Conservation (phyloP, 306 rosid genomes). For the Chamaecrista fasciculata region DNA sequence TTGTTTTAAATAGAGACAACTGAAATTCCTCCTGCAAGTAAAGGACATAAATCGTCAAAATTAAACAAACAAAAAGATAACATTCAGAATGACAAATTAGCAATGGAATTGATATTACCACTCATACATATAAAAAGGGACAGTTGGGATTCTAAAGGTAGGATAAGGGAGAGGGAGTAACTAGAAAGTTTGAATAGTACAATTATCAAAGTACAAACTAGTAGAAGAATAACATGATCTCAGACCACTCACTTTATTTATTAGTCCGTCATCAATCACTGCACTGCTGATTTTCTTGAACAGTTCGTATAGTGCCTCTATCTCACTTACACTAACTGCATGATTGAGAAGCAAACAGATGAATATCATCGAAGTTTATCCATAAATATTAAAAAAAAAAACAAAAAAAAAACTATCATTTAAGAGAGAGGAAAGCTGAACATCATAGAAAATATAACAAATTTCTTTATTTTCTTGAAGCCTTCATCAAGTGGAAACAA, state of each 20-base stretch:
- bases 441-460: background rate
- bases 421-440: slow-evolving; percentile 20
- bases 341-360: slow-evolving; percentile 17
- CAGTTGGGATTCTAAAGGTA: background rate
- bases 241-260: slow-evolving; percentile 55
- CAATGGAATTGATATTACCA: slow-evolving; percentile 3
- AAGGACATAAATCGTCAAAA: slow-evolving; percentile 20
- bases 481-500: background rate
- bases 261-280: slow-evolving; percentile 71
- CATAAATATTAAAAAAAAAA: too few relatives aligned
- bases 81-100: slow-evolving; percentile 22
- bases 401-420: background rate
- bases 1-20: slow-evolving; percentile 74
- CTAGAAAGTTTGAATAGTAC: slow-evolving; percentile 26
- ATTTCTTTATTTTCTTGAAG: background rate
- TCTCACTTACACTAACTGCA: slow-evolving; percentile 87
- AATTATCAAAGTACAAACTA: slow-evolving; percentile 1
- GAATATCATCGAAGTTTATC: background rate
- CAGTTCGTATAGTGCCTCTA: slow-evolving; percentile 80
- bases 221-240: slow-evolving; percentile 1
- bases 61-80: background rate
- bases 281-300: slow-evolving; percentile 77
- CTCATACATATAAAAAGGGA: background rate
- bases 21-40: slow-evolving; percentile 76
- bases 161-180: slow-evolving; percentile 7